Base-by-base conservation (phyloP, 2,329 filamentous ascomycete genomes). In the Colletotrichum cereale region DNA sequence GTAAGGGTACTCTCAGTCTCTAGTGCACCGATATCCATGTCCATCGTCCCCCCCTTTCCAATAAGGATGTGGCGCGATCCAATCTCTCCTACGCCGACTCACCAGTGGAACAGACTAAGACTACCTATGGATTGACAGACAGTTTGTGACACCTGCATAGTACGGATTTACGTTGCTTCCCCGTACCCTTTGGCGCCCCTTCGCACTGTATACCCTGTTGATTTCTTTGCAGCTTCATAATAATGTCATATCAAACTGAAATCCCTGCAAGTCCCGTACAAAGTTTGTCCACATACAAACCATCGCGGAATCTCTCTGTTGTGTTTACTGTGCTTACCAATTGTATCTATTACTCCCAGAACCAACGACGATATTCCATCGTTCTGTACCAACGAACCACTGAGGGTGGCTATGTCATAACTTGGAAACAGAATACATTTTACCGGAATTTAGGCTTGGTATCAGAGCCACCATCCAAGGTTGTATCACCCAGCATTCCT, bases 121-220 rank as follows among this genome's bases (percentile, higher is more conserved):
- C 62, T 47, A n/a, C 48, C 62, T 47, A n/a, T 57, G 1, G 18
- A n/a, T 50, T 48, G 58, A 44, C 55, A 42, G 55, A 18, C 55
- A 42, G 55, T 10, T 60, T 10, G 31, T 7, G 18, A 38, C 4
- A 18, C 42, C 42, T n/a, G n/a, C n/a, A n/a, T n/a, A 47, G 21
- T 3, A 16, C n/a, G n/a, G 14, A 38, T 24, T n/a, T 14, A 24
- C 50, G 14, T n/a, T n/a, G 8, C 26, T 18, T 62, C 29, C 26
- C 24, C 31, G 29, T 38, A 7, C 42, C 40, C 2, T 61, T n/a
- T n/a, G 2, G 26, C 21, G 12, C 26, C 40, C 3, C 42, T 44
- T 36, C 40, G 12, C 29, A 21, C 31, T 61, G 14, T n/a, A 21
- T 36, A 18, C 40, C 21, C 38, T 44, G 26, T 31, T 18, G 24